Base-by-base conservation (phyloP, 2,329 filamentous ascomycete genomes). In the Erysiphe neolycopersici region DNA sequence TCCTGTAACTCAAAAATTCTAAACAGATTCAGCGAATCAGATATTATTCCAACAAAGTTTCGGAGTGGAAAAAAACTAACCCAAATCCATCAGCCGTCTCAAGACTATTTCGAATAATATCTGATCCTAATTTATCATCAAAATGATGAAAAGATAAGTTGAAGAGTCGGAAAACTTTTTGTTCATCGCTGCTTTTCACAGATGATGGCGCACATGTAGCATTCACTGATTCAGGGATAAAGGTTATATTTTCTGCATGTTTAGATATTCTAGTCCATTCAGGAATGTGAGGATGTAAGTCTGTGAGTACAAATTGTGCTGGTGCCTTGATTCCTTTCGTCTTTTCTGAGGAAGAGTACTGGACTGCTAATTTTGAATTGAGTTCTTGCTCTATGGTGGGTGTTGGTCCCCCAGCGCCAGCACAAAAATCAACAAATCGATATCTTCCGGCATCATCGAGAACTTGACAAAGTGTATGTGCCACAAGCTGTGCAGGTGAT, bases 61-160 rank as follows among this genome's bases (percentile, higher is more conserved):
- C 5, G 37, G 40, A 29, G 30, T 31, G 22, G 16, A n/a, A 26
- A 39, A 12, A 19, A 29, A 50, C 57, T 51, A 49, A 64, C 62
- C 67, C 75, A 51, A 82, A 76, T 0, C 70, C 77, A 47, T 78
- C 67, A 43, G 70, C 68, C 0, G 69, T 79, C 50, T 70, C 63
- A 33, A 81, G 57, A 0, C 75, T 76, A 54, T 78, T 73, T 43
- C 62, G 63, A 30, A 85, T 56, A 29, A 82, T 76, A 9, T 64
- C 62, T 22, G 56, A 60, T 0, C 75, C 79, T 16, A 73, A 58
- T 4, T 60, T 59, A 52, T 83, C 74, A 47, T 73, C 67, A 50
- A 84, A 84, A 59, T 84, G 79, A 58, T 84, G 79, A 53, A 85
- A 85, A 1, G 76, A 70, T 2, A 82, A 63, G 54, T 76, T 79